phyloP scores from a whole-genome alignment of 73 alveolate species.

The Diophrys appendiculata region DNA sequence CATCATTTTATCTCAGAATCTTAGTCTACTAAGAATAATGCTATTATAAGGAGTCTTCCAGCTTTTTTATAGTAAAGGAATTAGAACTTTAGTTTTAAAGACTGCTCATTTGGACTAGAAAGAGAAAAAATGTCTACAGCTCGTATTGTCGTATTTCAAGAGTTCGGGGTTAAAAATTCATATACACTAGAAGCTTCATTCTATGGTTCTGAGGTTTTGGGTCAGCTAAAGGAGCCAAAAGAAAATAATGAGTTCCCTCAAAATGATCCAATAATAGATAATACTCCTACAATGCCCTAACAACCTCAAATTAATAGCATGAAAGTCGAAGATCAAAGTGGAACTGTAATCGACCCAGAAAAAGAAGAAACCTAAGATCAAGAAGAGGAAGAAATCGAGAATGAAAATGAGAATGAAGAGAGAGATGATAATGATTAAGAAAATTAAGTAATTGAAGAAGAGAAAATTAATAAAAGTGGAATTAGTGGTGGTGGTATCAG shows the following conservation, averaged over 20 bases:
- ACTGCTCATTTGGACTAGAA: slow-evolving; percentile 61
- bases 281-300: background rate
- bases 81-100: slow-evolving; percentile 46
- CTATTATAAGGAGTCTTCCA: slow-evolving; percentile 50
- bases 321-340: too few species aligned
- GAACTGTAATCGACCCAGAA: too few species aligned
- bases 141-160: slow-evolving; percentile 63
- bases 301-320: too few species aligned
- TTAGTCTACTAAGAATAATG: slow-evolving; percentile 28
- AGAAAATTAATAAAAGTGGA: background rate
- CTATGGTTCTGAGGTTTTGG: slow-evolving; percentile 60
- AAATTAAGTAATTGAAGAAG: background rate
- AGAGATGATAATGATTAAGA: background rate
- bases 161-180: slow-evolving; percentile 46
- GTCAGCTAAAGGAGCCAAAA: background rate
- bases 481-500: too few species aligned
- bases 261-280: too few species aligned
- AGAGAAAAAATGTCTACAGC: slow-evolving; percentile 71
- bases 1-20: slow-evolving; percentile 29
- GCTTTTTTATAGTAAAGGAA: slow-evolving; percentile 38
- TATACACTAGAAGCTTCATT: slow-evolving; percentile 68
- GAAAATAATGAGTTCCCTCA: too few species aligned
- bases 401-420: background rate
- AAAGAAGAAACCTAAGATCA: too few species aligned
- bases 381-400: background rate